Evolutionary conservation across 2,329 filamentous ascomycete species (phyloP), one percentile per base, ranked within the genome.

Genomic region (Sclerotinia nivalis): DNA sequence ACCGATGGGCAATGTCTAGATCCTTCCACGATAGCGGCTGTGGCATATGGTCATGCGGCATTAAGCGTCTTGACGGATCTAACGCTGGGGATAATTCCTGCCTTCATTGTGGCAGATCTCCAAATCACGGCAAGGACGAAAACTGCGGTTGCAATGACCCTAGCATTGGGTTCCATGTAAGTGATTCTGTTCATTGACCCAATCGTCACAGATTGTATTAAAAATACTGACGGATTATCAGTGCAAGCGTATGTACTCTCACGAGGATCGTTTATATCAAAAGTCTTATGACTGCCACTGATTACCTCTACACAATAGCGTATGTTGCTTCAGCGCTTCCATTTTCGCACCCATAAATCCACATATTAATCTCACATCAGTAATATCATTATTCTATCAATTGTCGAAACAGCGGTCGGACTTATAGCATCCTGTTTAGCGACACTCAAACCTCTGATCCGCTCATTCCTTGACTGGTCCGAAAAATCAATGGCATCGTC

Each of bases 81-180:
- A 77, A 79, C 77, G 4, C 77, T 81, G 54, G 80, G 78, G 47
- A 77, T 80, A 1, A 75, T 83, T 4, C 81, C 81, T 1, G 78
- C 81, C 28, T 79, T 80, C 49, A 71, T 83, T 10, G 80, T 83
- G 18, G 81, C 79, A 77, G 77, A 79, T 45, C 73, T 82, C 5
- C 75, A 79, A 49, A 81, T 83, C 75, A 80, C 78, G 58, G 73
- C 55, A 0, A 74, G 78, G 58, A 79, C 80, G 8, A 82, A 82
- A 71, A 56, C 81, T 20, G 80, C 77, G 28, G 74, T 81, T n/a
- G 73, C 72, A 28, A 34, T 75, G 15, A 74, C 77, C 60, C 70
- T 77, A 9, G 73, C 71, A 25, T 74, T 82, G 12, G 80, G 81
- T 43, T 78, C 79, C 40, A 66, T 81, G 81, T 82, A 78, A 66